Evolutionary conservation across 75 land plant genomes (phyloP).

Genomic region (Sequoiadendron giganteum): DNA sequence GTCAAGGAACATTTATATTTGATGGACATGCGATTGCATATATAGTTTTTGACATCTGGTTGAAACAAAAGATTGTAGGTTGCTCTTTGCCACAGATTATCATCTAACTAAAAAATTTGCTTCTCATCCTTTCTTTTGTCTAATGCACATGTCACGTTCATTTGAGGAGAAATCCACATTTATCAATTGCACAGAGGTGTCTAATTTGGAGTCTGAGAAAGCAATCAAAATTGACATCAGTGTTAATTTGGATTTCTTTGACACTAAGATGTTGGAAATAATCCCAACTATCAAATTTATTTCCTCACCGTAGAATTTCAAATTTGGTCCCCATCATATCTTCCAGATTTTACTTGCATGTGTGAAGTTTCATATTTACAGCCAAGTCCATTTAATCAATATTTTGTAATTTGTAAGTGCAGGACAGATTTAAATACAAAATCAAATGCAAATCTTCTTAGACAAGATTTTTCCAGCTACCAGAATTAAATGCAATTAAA

Average conservation of each 20-base stretch:
- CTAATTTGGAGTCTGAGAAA: background rate
- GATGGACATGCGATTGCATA: conserved; percentile 98
- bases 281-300: too few species aligned
- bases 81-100: conserved; percentile 91
- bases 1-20: conserved; percentile 90
- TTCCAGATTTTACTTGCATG: too few species aligned
- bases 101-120: conserved; percentile 85
- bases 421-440: too few species aligned
- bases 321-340: too few species aligned
- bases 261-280: too few species aligned
- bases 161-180: conserved; percentile 23
- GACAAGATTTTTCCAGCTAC: too few species aligned
- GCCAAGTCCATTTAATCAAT: too few species aligned
- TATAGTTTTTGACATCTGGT: conserved; percentile 90
- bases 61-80: conserved; percentile 73
- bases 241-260: background rate
- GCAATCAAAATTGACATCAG: background rate
- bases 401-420: too few species aligned
- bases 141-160: conserved; percentile 85
- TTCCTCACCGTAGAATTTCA: too few species aligned
- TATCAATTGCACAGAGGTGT: background rate
- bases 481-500: too few species aligned
- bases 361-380: too few species aligned
- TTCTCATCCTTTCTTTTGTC: conserved; percentile 69
- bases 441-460: too few species aligned